Conservation (phyloP, 2,329 filamentous ascomycete species). For the Colletotrichum sp. region DNA sequence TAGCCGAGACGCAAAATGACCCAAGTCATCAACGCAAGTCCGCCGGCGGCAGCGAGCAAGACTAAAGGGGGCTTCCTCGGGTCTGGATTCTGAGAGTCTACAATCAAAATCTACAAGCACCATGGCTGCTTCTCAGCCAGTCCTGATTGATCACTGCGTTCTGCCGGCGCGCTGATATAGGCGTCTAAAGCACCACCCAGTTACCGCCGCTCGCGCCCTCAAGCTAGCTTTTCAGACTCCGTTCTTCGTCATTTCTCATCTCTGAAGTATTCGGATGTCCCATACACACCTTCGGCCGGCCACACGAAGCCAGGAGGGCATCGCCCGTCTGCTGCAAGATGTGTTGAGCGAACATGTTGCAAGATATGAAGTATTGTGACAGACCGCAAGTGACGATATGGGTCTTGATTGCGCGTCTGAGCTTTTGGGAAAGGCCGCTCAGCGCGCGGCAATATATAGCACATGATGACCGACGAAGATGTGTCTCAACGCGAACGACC, state of each 20-base stretch:
- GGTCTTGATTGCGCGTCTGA: no score
- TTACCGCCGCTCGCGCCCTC: neutral
- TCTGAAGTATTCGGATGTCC: neutral
- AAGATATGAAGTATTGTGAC: no score
- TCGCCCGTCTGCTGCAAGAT: neutral
- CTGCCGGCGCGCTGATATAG: no score
- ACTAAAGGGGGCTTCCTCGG: neutral
- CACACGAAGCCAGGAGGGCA: neutral
- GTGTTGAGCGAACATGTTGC: no score
- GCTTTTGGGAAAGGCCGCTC: no score
- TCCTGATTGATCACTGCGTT: no score
- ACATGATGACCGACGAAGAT: no score
- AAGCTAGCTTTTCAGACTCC: fast-evolving
- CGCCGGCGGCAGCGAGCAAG: fast-evolving
- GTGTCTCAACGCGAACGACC: no score
- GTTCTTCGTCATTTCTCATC: no score
- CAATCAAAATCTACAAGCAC: no score
- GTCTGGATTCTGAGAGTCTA: neutral
- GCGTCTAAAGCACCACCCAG: neutral
- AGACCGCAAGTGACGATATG: no score
- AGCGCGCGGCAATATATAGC: neutral
- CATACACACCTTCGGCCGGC: neutral
- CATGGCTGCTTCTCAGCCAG: no score
- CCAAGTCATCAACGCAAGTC: neutral
- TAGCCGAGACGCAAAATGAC: neutral